Evolutionary conservation across 2,329 filamentous ascomycete species (phyloP).

Genomic region (Penicillium sp.): DNA sequence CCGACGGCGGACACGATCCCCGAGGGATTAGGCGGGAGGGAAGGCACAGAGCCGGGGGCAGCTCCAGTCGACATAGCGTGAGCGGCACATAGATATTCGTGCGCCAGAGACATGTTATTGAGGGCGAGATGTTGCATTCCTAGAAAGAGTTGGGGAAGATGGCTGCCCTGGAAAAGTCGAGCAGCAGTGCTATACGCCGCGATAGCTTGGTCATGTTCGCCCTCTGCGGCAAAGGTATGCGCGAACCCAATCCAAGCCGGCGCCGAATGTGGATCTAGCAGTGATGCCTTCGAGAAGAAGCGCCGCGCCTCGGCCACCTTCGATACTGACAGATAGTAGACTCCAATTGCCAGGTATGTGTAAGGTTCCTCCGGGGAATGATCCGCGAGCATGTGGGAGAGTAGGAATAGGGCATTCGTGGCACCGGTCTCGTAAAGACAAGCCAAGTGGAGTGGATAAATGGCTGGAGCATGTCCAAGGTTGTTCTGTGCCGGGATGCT

Average conservation of each 20-base stretch:
- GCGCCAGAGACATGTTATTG: conserved; percentile 86
- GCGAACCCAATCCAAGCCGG: conserved; percentile 98
- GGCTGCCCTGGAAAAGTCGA: conserved; percentile 88
- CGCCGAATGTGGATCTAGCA: conserved; percentile 95
- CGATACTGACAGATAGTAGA: conserved; percentile 83
- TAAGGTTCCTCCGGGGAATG: conserved; percentile 82
- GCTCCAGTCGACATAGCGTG: conserved; percentile 52
- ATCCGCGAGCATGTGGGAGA: conserved; percentile 86
- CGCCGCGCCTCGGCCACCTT: conserved; percentile 87
- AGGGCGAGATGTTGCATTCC: conserved; percentile 97
- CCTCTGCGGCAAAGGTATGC: conserved; percentile 93
- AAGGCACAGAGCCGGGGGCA: conserved; percentile 23
- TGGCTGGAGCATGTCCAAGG: conserved; percentile 42
- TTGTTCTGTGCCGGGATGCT: conserved; percentile 28
- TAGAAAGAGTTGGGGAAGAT: conserved; percentile 87
- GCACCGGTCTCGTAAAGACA: conserved; percentile 79
- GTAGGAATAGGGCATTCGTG: conserved; percentile 80
- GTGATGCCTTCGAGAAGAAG: conserved; percentile 93
- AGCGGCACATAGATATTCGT: conserved; percentile 87
- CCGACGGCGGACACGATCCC: conserved; percentile 21
- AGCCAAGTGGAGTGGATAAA: conserved; percentile 84
- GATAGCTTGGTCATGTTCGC: conserved; percentile 95
- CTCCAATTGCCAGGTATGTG: conserved; percentile 86
- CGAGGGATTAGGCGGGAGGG: conserved; percentile 20
- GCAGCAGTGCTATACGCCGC: conserved; percentile 94